Evolutionary conservation across 2,329 filamentous ascomycete genomes (phyloP), one percentile per base, ranked within the genome.

Genomic region (Fonsecaea multimorphosa): DNA sequence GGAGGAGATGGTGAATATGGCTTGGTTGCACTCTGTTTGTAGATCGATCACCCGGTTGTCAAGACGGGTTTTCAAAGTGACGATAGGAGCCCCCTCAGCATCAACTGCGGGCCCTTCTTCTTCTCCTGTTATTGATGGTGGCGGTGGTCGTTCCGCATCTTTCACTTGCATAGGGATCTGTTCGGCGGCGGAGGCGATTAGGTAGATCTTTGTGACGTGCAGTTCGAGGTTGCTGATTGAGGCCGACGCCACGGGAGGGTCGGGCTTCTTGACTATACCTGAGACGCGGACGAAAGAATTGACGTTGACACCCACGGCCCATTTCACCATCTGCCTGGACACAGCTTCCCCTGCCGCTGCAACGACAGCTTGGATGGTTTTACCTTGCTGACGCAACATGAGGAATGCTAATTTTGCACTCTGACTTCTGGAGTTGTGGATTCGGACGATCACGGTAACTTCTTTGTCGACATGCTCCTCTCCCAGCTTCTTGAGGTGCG

Each of bases 1-100:
- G 74, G 83, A 83, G 70, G 87, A 89, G 74, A 89, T 87, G 74
- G 83, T 79, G 83, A 94, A 94, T 74, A 93, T 92, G 65, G 93
- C 92, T 77, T 96, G 92, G 80, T 95, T 96, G 68, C 96, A 90
- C 68, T 93, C 92, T 0, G 92, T 91, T 64, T 95, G 89, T 76
- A 97, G 91, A 81, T 97, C 93, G 82, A 99, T 91, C 59, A 91
- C 91, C 66, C 91, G 89, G 84, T 98, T 97, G 83, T 96, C 91
- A 58, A 97, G 86, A 72, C 94, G 89, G 1, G 92, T 96, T 75
- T 89, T 87, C 77, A 98, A 87, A 67, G 87, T 90, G 32, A 96
- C 93, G 59, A 91, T 85, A 0, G 93, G 91, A 57, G 82, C 76
- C 46, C 81, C 82, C 32, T 82, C 81, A 9, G 83, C 81, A 65